Evolutionary conservation across 2,329 filamentous ascomycete genomes (phyloP).

Genomic region (Dactylonectria estremocensis): DNA sequence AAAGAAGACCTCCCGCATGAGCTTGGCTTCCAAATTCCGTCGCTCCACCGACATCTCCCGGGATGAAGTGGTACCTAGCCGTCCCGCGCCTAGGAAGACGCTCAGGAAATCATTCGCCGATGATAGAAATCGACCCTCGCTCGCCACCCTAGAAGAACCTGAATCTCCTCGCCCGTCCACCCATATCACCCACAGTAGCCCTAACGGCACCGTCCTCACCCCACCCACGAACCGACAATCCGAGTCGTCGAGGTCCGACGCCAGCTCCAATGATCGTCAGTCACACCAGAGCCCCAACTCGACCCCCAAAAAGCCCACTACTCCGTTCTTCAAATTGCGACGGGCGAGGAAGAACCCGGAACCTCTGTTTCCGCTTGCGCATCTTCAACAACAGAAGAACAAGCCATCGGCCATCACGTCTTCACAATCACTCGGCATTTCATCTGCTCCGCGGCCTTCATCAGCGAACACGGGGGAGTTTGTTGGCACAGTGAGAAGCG

Average conservation of each 20-base stretch:
- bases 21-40: slow-evolving; percentile 67
- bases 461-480: slow-evolving; percentile 53
- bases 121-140: slow-evolving; percentile 50
- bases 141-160: slow-evolving; percentile 71
- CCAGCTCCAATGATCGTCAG: slow-evolving; percentile 79
- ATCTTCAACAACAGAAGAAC: slow-evolving; percentile 83
- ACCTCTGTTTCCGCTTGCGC: slow-evolving; percentile 86
- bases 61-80: slow-evolving; percentile 45
- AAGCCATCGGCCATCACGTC: slow-evolving; percentile 59
- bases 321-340: slow-evolving; percentile 86
- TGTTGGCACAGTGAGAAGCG: slow-evolving; percentile 38
- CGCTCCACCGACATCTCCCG: slow-evolving; percentile 65
- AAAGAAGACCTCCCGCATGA: slow-evolving; percentile 71
- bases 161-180: slow-evolving; percentile 51
- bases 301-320: slow-evolving; percentile 75
- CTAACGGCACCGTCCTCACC: slow-evolving; percentile 63
- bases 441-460: slow-evolving; percentile 53
- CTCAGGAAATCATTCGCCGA: slow-evolving; percentile 63
- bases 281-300: slow-evolving; percentile 72
- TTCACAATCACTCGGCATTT: slow-evolving; percentile 58
- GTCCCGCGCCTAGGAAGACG: slow-evolving; percentile 38
- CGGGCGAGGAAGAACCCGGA: slow-evolving; percentile 82
- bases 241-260: slow-evolving; percentile 93
- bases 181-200: slow-evolving; percentile 44
- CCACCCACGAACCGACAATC: slow-evolving; percentile 62